Evolutionary conservation across 257 asterid genomes (phyloP), one percentile per base, ranked within the genome.

Genomic region (Oldenlandia corymbosa): DNA sequence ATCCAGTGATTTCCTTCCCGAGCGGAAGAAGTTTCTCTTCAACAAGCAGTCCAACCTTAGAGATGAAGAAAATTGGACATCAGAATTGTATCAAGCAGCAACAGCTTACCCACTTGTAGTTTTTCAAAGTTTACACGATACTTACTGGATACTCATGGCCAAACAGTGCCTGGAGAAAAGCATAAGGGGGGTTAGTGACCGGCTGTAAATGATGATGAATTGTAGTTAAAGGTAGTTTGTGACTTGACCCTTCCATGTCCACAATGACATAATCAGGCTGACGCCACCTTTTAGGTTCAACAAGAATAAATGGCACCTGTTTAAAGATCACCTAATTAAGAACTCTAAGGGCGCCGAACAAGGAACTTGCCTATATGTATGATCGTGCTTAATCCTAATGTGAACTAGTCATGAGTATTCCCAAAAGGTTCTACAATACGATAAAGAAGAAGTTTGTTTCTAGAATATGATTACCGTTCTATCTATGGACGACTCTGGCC

Each of bases 121-220:
- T 21, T 54, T 67, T 21, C 64, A 47, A 0, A 62, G 51, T 62
- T 41, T 74, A n/a, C n/a, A n/a, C n/a, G n/a, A 48, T 60, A 87
- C 99, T 87, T 47, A 93, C 96, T 50, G 99, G 99, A 72, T 84
- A 87, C 20, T 84, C 76, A 70, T 87, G 81, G 73, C 97, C 99
- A 43, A 83, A 78, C 52, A 90, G 76, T 21, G 96, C 96, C 81
- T 85, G 97, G 73, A 92, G 81, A 54, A 90, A 80, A 60, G 91
- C 85, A 73, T 72, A 81, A 7, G 94, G 88, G 70, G 96, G 65
- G 65, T 95, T 85, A 62, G 37, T 60, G 62, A 84, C 71, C 23
- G 94, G 92, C 78, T 80, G 87, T 64, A 90, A 70, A 59, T 85
- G 86, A 71, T 80, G 90, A 82, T 84, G 84, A 73, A 83, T 82